These are phyloP conservation scores for Sugiyamaella castrensis DNA, from an alignment of 1,139 yeast genomes.

Conservation along the genomic window DNA sequence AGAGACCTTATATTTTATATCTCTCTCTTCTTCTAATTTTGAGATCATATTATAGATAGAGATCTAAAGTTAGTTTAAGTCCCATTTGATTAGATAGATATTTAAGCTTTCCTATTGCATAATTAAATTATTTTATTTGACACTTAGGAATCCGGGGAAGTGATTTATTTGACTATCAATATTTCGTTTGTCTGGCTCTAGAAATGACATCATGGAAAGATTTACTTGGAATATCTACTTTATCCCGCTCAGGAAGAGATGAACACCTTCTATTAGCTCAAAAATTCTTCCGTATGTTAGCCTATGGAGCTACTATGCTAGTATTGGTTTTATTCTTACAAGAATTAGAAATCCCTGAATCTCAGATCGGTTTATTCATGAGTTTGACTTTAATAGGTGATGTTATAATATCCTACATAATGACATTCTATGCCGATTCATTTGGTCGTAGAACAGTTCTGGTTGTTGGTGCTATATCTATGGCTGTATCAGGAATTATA, in stretches of 20 bases:
- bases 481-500: slow-evolving; percentile 65
- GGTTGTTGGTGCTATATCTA: slow-evolving; percentile 62
- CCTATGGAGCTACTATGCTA: slow-evolving; percentile 82
- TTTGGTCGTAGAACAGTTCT: slow-evolving; percentile 70
- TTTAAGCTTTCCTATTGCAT: too few relatives aligned
- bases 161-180: too few relatives aligned
- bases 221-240: slow-evolving; percentile 21
- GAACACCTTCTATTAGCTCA: slow-evolving; percentile 66
- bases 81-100: too few relatives aligned
- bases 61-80: too few relatives aligned
- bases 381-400: slow-evolving; percentile 79
- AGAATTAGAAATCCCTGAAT: slow-evolving; percentile 53
- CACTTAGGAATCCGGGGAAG: too few relatives aligned
- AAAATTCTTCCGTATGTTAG: slow-evolving; percentile 67
- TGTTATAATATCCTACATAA: slow-evolving; percentile 61
- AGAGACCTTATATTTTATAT: too few relatives aligned
- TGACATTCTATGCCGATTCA: slow-evolving; percentile 78
- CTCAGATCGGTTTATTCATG: slow-evolving; percentile 75
- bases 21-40: too few relatives aligned
- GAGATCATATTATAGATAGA: too few relatives aligned
- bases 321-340: slow-evolving; percentile 68
- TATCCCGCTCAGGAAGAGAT: slow-evolving; percentile 40
- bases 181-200: too few relatives aligned
- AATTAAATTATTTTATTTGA: too few relatives aligned
- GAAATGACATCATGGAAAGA: slow-evolving; percentile 4